phyloP scores from a whole-genome alignment of 192 early-diverging fungal genomes.

The Pilaira anomala region DNA sequence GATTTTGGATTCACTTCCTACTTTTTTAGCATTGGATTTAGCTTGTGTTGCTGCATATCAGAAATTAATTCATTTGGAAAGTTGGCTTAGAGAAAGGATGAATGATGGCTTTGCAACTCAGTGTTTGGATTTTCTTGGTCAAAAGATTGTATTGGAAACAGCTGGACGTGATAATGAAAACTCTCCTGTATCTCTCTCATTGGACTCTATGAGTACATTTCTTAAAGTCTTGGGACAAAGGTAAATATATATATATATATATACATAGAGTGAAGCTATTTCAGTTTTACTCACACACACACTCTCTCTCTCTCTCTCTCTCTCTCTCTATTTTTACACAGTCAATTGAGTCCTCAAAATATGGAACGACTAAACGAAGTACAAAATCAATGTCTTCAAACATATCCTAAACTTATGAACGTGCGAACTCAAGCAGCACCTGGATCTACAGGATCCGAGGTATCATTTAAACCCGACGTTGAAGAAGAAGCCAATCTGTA shows the following conservation, averaged over 20 bases:
- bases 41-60: constrained; percentile 70
- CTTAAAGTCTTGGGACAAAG: constrained; percentile 55
- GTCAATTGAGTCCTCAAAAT: constrained; percentile 60
- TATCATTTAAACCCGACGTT: constrained; percentile 63
- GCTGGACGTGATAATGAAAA: constrained; percentile 31
- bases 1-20: constrained; percentile 62
- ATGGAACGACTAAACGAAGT: constrained; percentile 56
- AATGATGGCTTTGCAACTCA: constrained; percentile 55
- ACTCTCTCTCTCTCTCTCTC: no score
- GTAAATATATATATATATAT: constrained; percentile 28
- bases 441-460: constrained; percentile 37
- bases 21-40: constrained; percentile 69
- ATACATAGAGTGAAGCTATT: not conserved
- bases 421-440: constrained; percentile 44
- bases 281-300: not conserved
- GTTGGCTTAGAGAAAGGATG: constrained; percentile 74
- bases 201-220: constrained; percentile 63
- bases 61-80: constrained; percentile 73
- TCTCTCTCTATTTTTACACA: constrained; percentile 18
- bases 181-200: constrained; percentile 47
- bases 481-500: constrained; percentile 71
- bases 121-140: constrained; percentile 70
- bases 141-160: constrained; percentile 54
- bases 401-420: constrained; percentile 49
- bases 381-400: constrained; percentile 48